These are phyloP conservation scores for Oryza rufipogon DNA, from an alignment of 176 grass and related monocot species.

Conservation along the genomic window DNA sequence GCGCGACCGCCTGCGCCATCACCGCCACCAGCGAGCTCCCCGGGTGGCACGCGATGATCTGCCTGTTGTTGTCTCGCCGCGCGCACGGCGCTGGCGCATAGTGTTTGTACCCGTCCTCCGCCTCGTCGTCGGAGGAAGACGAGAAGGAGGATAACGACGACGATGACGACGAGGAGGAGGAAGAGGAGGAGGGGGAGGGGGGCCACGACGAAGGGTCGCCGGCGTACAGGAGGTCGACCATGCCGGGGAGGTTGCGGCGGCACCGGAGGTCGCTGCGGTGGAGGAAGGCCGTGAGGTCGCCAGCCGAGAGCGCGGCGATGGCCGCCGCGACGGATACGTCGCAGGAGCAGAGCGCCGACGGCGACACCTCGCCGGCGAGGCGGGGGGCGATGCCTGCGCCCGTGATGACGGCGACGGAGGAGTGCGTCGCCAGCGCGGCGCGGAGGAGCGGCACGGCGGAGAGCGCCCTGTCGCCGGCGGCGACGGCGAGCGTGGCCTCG, in stretches of 20 bases:
- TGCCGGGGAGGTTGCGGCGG: slow-evolving; percentile 39
- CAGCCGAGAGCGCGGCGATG: slow-evolving; percentile 52
- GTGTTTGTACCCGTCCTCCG: neutral
- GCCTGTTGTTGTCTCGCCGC: neutral
- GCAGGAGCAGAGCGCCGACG: slow-evolving; percentile 49
- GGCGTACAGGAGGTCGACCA: slow-evolving; percentile 59
- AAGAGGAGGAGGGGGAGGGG: slow-evolving; percentile 25
- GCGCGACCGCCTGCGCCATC: slow-evolving; percentile 68
- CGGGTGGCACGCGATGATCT: slow-evolving; percentile 54
- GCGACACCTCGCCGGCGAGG: slow-evolving; percentile 73
- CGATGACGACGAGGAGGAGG: neutral
- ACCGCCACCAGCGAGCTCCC: slow-evolving; percentile 79
- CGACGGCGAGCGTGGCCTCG: slow-evolving; percentile 39
- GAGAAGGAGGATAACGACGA: slow-evolving; percentile 48
- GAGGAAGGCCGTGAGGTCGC: slow-evolving; percentile 54
- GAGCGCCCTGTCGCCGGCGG: slow-evolving; percentile 27
- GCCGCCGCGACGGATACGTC: slow-evolving; percentile 50
- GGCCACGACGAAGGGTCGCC: neutral
- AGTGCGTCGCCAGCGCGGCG: slow-evolving; percentile 37
- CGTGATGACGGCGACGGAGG: slow-evolving; percentile 55
- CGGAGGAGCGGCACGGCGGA: slow-evolving; percentile 48
- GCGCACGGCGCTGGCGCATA: neutral
- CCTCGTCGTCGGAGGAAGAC: slow-evolving; percentile 42
- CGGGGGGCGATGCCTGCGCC: neutral
- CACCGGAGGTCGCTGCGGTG: slow-evolving; percentile 38